Base-by-base conservation (phyloP, 257 asterid species). In the Solanum appendiculatum region DNA sequence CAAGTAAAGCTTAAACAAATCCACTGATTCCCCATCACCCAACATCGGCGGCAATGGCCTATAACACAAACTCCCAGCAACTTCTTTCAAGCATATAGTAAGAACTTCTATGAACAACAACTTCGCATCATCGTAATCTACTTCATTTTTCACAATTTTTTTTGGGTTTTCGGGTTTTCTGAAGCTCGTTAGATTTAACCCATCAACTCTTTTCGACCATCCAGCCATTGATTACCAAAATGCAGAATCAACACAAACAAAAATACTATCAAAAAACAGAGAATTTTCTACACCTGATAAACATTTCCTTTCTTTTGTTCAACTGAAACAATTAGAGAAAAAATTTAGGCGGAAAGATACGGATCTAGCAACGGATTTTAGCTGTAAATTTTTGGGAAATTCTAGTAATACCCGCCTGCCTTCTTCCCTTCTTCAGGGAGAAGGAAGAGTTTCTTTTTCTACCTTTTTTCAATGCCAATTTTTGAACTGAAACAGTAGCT, bases 11-110 rank as follows among this genome's bases (percentile, higher is more conserved):
- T 90, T 91, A 56, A 92, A 86, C 91, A 93, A 87, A 94, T 94
- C 96, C 83, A 96, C 92, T 13, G 86, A 51, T 85, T 90, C 84
- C 78, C 94, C 97, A 87, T 90, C 86, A 39, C 94, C 94, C 36
- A 94, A 46, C 90, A 91, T 87, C 36, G 95, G 94, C 6, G 95
- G 95, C 89, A 93, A 72, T 9, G 93, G 95, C 90, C 95, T 88
- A 86, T 86, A 78, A 63, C 87, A 86, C 31, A 86, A 88, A 74
- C 21, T 5, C 23, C 96, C 92, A 63, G 46, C 44, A 48, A 86
- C 72, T 74, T 91, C 86, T 51, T 88, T 85, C 69, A 91, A 48
- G 15, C 91, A 91, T 69, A 83, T 80, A 87, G 60, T 66, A 7
- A 94, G 58, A 87, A 90, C 85, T 51, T 88, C 85, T 46, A 81